These are phyloP conservation scores for Marchantia polymorpha DNA, from an alignment of 225 moss, liverwort and hornwort genomes.

Conservation along the genomic window DNA sequence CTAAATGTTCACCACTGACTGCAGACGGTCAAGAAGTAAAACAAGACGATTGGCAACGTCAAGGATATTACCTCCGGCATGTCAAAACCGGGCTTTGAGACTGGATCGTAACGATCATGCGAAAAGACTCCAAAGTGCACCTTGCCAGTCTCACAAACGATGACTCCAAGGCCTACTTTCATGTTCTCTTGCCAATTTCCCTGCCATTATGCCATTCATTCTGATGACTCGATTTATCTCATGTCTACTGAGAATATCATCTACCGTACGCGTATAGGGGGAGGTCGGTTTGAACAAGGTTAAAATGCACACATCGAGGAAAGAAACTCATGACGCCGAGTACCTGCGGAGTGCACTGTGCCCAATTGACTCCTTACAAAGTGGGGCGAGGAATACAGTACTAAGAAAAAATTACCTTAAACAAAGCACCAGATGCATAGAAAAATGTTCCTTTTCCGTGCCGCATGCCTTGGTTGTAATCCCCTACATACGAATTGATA, in stretches of 20 bases:
- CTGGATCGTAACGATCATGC: conserved; percentile 42
- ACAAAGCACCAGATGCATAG: conserved; percentile 49
- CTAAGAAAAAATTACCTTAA: conserved; percentile 24
- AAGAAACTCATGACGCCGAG: no score
- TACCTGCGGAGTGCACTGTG: no score
- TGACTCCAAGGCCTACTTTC: conserved; percentile 45
- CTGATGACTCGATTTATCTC: no score
- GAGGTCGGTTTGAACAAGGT: no score
- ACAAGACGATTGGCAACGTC: not conserved
- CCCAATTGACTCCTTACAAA: no score
- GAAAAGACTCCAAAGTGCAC: conserved; percentile 46
- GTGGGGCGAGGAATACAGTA: no score
- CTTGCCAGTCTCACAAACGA: conserved; percentile 48
- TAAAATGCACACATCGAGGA: no score
- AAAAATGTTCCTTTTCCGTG: conserved; percentile 40
- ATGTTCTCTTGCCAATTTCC: conserved; percentile 42
- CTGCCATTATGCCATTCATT: conserved; percentile 9
- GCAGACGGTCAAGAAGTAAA: not conserved
- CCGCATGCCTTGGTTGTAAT: conserved; percentile 39
- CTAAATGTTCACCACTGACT: not conserved
- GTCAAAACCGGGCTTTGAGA: conserved; percentile 20
- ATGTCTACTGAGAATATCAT: no score
- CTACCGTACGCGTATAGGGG: no score
- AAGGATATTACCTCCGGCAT: conserved; percentile 34
- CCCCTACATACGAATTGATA: conserved; percentile 42